These are phyloP conservation scores for Clonostachys sp. DNA, from an alignment of 2,329 filamentous ascomycete species.

Conservation along the genomic window DNA sequence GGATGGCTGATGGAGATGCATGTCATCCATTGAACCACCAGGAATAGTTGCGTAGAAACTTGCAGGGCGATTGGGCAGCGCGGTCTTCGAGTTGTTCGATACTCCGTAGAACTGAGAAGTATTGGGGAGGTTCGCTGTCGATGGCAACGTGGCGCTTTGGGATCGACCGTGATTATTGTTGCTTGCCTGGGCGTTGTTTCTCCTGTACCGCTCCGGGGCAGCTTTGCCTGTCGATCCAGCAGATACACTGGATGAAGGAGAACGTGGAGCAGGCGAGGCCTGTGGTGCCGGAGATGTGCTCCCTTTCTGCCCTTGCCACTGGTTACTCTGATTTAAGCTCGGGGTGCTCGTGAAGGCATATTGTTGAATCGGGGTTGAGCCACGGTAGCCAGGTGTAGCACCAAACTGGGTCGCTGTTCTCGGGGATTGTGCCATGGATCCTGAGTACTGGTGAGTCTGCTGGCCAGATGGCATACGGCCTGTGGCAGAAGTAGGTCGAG, in stretches of 20 bases:
- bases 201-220: conserved; percentile 73
- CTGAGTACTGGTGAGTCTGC: conserved; percentile 47
- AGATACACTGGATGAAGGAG: no score
- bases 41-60: conserved; percentile 41
- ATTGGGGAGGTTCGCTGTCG: conserved; percentile 13
- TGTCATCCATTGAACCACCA: conserved; percentile 62
- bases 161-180: conserved; percentile 26
- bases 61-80: conserved; percentile 41
- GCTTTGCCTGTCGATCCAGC: conserved; percentile 31
- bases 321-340: conserved; percentile 44
- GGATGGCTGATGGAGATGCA: conserved; percentile 52
- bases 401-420: conserved; percentile 15
- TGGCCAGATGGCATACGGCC: conserved; percentile 45
- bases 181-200: conserved; percentile 43
- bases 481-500: conserved; percentile 55
- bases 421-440: conserved; percentile 23
- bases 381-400: conserved; percentile 43
- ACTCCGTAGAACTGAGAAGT: conserved; percentile 21
- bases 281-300: conserved; percentile 43
- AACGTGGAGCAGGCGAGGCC: conserved; percentile 3
- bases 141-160: conserved; percentile 24
- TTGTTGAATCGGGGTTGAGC: conserved; percentile 61
- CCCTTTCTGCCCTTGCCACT: no score
- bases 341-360: conserved; percentile 75
- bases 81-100: conserved; percentile 18